Evolutionary conservation across 2,329 filamentous ascomycete species (phyloP), one percentile per base, ranked within the genome.

Genomic region (Talaromyces piceae): DNA sequence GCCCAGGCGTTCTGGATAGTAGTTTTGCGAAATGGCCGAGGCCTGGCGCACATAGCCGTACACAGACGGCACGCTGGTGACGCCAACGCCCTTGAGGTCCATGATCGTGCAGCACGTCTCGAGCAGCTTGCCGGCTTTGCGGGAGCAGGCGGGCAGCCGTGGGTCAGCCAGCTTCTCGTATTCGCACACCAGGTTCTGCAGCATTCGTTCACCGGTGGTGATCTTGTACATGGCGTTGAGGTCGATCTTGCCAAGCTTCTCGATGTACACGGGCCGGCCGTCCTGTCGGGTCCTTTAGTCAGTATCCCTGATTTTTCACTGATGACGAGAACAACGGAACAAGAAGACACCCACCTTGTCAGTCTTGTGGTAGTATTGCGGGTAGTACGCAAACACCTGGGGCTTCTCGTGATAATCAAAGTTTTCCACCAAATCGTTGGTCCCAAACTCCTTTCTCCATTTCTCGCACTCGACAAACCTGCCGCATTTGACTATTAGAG

Each of bases 71-170:
- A 88, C 84, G 73, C 87, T 93, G 67, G 78, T 79, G 61, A 97
- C 74, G 53, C 88, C 88, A 22, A 98, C 91, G 56, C 91, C 91
- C 77, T 95, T 95, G 70, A 96, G 80, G 73, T 98, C 93, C 86
- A 97, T 93, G 74, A 98, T 90, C 58, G 88, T 91, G 83, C 93
- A 97, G 77, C 89, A 96, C 22, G 93, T 98, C 78, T 98, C 93
- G 64, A 96, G 85, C 52, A 98, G 83, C 65, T 86, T 82, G 63
- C 88, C 89, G 22, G 85, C 78, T 75, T 95, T 95, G 72, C 91
- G 90, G 51, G 90, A 95, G 80, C 90, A 96, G 60, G 93, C 91
- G 48, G 93, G 93, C 51, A 98, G 81, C 59, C 93, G 87, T 12
- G 91, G 91, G 72, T 97, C 91, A 59, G 88, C 81, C 60, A 97